These are phyloP conservation scores for Babjeviella inositovora DNA, from an alignment of 805 yeast genomes.

Conservation along the genomic window DNA sequence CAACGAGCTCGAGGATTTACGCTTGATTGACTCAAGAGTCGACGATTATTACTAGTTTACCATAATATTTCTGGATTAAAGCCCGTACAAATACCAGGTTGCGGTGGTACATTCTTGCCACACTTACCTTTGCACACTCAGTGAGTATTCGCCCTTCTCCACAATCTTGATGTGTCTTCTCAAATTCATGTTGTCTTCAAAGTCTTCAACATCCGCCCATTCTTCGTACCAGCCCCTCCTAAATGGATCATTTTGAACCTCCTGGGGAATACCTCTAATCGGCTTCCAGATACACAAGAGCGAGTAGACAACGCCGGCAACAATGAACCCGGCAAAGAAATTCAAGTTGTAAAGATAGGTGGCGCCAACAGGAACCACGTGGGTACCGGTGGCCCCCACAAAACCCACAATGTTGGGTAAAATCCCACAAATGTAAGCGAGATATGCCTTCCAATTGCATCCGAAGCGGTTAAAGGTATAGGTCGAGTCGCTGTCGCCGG, in stretches of 20 bases:
- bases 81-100: too few species aligned
- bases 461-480: slow-evolving; percentile 55
- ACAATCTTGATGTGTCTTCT: too few species aligned
- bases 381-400: slow-evolving; percentile 67
- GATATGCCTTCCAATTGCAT: slow-evolving; percentile 71
- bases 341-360: slow-evolving; percentile 55
- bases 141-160: too few species aligned
- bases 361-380: slow-evolving; percentile 63
- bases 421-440: slow-evolving; percentile 69
- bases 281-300: slow-evolving; percentile 37
- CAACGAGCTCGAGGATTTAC: too few species aligned
- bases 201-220: slow-evolving; percentile 48
- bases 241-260: slow-evolving; percentile 23
- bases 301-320: slow-evolving; percentile 39
- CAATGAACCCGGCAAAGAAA: slow-evolving; percentile 61
- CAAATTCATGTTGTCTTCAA: slow-evolving; percentile 17
- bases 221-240: slow-evolving; percentile 50
- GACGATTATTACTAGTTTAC: too few species aligned
- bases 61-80: too few species aligned
- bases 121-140: too few species aligned
- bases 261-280: slow-evolving; percentile 14
- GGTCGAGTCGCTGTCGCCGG: slow-evolving; percentile 19
- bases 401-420: slow-evolving; percentile 79
- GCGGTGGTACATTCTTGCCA: too few species aligned
- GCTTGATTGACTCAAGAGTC: too few species aligned